Base-by-base conservation (phyloP, 23 red algal species). In the Gracilariopsis chorda region DNA sequence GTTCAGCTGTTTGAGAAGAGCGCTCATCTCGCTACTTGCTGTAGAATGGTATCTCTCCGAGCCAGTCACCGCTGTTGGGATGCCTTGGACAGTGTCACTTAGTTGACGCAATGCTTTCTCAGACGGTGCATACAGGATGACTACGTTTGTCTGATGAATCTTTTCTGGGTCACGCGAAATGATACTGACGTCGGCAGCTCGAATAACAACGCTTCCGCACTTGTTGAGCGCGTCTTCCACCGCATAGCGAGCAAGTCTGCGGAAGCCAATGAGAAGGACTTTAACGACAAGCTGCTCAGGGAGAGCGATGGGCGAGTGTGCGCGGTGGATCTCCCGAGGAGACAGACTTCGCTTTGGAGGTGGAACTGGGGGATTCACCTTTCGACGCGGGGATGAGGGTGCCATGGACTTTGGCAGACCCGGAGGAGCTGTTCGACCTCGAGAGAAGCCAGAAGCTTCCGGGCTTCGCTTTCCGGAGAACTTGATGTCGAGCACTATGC, bases 121-220 rank as follows among this genome's bases (percentile, higher is more conserved):
- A 4, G 78, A 35, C 19, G 89, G 89, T 19, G 89, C 89, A 67
- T 92, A 84, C 63, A 92, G 21, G 7, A 92, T 39, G 3, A 92
- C 67, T 4, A 92, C n/a, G 45, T 92, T 24, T 6, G 78, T 73
- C 1, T 74, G n/a, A 24, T 33, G 61, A 25, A 92, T 64, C 17
- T 71, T 57, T 4, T 55, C 46, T 9, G 89, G 89, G n/a, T 92
- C 89, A 21, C 33, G 59, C 17, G 80, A 65, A 4, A 71, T 78
- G 7, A 84, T 78, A 51, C 65, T 57, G 5, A 57, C 43, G 28
- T 60, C 80, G 20, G 80, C 45, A 35, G 89, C 89, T 8, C 80
- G 44, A 83, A 92, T 92, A 29, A 92, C 55, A 23, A 92, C 73
- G 36, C 77, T 83, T 16, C 89, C 89, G 21, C 89, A 92, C 51